Evolutionary conservation across 805 yeast species (phyloP).

Genomic region (Cyberlindnera japonica): DNA sequence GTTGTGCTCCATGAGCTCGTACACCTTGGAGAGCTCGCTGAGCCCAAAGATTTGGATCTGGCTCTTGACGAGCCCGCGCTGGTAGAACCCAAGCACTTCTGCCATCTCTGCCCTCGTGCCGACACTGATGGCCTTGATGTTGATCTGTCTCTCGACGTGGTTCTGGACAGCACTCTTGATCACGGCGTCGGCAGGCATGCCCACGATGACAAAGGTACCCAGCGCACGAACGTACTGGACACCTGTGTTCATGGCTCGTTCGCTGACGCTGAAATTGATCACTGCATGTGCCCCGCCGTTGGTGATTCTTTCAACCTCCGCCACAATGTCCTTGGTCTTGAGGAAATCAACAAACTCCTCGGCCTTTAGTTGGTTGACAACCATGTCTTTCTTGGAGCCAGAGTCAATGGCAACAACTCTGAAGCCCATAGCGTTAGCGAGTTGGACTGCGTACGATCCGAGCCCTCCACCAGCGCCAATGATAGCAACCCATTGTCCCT

Average conservation of each 20-base stretch:
- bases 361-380: constrained; percentile 51
- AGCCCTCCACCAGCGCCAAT: constrained; percentile 84
- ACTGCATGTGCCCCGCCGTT: constrained; percentile 69
- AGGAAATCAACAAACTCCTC: constrained; percentile 57
- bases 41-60: constrained; percentile 55
- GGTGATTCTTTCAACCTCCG: constrained; percentile 42
- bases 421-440: constrained; percentile 73
- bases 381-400: constrained; percentile 58
- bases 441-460: constrained; percentile 72
- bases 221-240: constrained; percentile 50
- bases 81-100: constrained; percentile 65
- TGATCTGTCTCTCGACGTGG: constrained; percentile 43
- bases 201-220: constrained; percentile 62
- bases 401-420: constrained; percentile 70
- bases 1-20: constrained; percentile 52
- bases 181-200: constrained; percentile 51
- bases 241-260: constrained; percentile 44
- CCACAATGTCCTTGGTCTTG: constrained; percentile 44
- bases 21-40: constrained; percentile 47
- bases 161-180: constrained; percentile 40
- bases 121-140: constrained; percentile 35
- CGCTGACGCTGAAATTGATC: constrained; percentile 58
- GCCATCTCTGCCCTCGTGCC: constrained; percentile 34
- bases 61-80: constrained; percentile 58
- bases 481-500: constrained; percentile 72